Evolutionary conservation across 805 yeast species (phyloP), one percentile per base, ranked within the genome.

Genomic region (Lachancea dasiensis): DNA sequence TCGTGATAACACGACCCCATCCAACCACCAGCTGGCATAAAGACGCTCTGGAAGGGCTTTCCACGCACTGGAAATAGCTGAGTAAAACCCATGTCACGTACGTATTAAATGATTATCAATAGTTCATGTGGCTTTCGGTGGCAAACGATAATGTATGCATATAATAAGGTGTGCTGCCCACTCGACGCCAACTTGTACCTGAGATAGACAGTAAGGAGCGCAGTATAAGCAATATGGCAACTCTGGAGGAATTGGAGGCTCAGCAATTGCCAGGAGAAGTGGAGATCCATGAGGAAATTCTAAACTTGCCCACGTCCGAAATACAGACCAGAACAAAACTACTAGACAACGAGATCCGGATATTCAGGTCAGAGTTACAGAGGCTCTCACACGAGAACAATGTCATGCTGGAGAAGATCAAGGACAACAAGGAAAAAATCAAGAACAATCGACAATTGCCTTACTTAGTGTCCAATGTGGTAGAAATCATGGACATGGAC

Each of bases 371-470:
- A 5, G 98, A 92, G 65, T 71, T 80, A 51, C 92, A 87, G 63
- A 75, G 97, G 59, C 69, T 92, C 41, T 74, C 83, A 27, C 97
- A 92, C 65, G 98, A 92, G 55, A 86, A 86, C 67, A 77, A 86
- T 40, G 86, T 86, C 35, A 92, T 90, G 96, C 65, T 77, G 39
- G 96, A 87, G 50, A 81, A 90, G 61, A 86, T 92, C 64, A 87
- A 89, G 61, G 97, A 92, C 55, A 92, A 92, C 66, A 86, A 83
- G 60, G 97, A 90, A 52, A 92, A 92, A 65, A 90, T 92, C 63
- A 86, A 86, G 55, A 90, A 92, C 61, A 92, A 92, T 64, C 85
- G 82, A 64, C 97, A 89, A 63, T 72, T 92, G 54, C 99, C 99
- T 11, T 92, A 92, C 54, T 68, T 92, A 40, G 98, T 92, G 35